Evolutionary conservation across 148 eudicot genomes (phyloP).

Genomic region (Euryodendron excelsum): DNA sequence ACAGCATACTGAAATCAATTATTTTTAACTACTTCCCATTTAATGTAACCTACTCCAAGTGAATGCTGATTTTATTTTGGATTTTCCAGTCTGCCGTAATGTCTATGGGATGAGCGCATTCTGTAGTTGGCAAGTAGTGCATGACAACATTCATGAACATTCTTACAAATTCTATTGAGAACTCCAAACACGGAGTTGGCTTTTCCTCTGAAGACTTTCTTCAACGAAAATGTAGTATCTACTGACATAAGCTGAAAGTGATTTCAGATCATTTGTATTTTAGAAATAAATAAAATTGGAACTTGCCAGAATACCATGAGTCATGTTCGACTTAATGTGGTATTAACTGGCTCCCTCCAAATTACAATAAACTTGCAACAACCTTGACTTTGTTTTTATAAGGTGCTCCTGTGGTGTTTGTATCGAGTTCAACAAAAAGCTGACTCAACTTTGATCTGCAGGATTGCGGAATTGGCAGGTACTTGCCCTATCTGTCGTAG

Average conservation of each 20-base stretch:
- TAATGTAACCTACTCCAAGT: not conserved
- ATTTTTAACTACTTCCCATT: not conserved
- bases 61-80: not conserved
- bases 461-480: conserved; percentile 69
- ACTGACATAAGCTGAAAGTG: not conserved
- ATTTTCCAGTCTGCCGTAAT: not conserved
- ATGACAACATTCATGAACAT: too few relatives aligned
- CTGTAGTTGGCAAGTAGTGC: too few relatives aligned
- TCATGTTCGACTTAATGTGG: not conserved
- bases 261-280: too few relatives aligned
- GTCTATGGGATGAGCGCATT: not conserved
- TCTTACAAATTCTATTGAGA: too few relatives aligned
- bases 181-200: too few relatives aligned
- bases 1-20: not conserved
- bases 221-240: not conserved
- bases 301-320: not conserved
- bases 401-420: not conserved
- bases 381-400: not conserved
- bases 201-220: too few relatives aligned
- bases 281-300: not conserved
- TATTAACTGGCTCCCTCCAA: not conserved
- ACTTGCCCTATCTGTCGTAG: conserved; percentile 82
- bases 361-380: not conserved
- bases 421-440: not conserved
- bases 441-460: conserved; percentile 28